phyloP scores from a whole-genome alignment of 345 rosid species.

The Noccaea caerulescens region DNA sequence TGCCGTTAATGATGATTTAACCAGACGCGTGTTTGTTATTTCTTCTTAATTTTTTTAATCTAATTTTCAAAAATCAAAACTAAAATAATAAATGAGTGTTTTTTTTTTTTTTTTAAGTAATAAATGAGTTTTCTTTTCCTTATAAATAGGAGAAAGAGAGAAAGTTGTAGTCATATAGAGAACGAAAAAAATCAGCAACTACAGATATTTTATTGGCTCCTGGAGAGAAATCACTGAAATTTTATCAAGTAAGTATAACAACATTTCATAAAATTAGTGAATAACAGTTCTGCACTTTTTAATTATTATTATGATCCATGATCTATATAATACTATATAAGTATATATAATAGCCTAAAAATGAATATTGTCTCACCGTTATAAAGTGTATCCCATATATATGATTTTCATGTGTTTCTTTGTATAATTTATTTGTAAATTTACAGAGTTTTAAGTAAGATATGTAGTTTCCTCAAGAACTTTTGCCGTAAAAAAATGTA shows the following conservation, averaged over 20 bases:
- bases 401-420: neutral
- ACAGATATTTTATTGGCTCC: neutral
- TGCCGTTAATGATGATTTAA: too few relatives aligned
- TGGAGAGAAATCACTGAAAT: neutral
- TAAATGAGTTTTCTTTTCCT: neutral
- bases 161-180: neutral
- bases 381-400: neutral
- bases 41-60: neutral
- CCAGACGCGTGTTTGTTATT: conserved; percentile 24
- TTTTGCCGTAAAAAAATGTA: too few relatives aligned
- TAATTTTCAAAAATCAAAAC: neutral
- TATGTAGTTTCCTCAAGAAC: neutral
- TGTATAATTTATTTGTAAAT: neutral
- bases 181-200: neutral
- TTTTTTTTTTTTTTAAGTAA: neutral
- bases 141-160: conserved; percentile 17
- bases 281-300: neutral
- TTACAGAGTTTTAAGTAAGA: neutral
- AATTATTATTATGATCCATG: neutral
- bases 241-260: conserved; percentile 30
- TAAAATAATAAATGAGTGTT: conserved; percentile 2
- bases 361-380: conserved; percentile 1
- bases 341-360: neutral
- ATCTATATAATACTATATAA: neutral
- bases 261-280: neutral